Conservation (phyloP, 805 yeast genomes). For the Wickerhamomyces xylosicus region DNA sequence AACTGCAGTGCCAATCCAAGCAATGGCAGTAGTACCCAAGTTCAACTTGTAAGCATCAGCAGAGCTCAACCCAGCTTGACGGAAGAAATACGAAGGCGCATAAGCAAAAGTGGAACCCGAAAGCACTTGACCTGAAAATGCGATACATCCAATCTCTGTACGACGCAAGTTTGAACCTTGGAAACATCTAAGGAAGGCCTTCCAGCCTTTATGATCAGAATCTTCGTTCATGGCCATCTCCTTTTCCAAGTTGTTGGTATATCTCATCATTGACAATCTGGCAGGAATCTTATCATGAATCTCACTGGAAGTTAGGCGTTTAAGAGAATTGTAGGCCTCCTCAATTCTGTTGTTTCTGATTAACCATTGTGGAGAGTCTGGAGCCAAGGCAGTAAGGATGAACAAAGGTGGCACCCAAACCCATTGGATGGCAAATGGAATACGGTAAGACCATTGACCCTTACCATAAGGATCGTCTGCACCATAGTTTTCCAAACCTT, state of each 20-base stretch:
- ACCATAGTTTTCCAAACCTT: conserved; percentile 22
- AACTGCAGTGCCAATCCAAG: conserved; percentile 21
- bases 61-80: conserved; percentile 34
- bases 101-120: conserved; percentile 37
- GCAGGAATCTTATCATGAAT: conserved; percentile 11
- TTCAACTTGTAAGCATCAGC: conserved; percentile 22
- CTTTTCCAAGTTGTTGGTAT: conserved; percentile 11
- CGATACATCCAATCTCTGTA: conserved; percentile 27
- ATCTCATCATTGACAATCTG: conserved; percentile 13
- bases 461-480: conserved; percentile 1
- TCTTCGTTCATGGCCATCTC: conserved; percentile 1
- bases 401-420: conserved; percentile 42
- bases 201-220: conserved; percentile 4
- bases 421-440: conserved; percentile 56
- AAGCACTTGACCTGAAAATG: conserved; percentile 32
- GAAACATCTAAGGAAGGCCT: conserved; percentile 32
- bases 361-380: conserved; percentile 53
- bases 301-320: conserved; percentile 13
- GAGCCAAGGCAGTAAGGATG: conserved; percentile 33
- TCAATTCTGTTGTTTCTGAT: conserved; percentile 29
- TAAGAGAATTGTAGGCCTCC: conserved; percentile 30
- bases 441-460: conserved; percentile 31
- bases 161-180: conserved; percentile 32
- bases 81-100: conserved; percentile 36
- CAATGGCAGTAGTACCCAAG: conserved; percentile 23